Percentiles rank a stretch among this genome's conserved stretches.
These are phyloP conservation scores for Ophiostoma triangulosporum DNA, from an alignment of 2,329 filamentous ascomycete genomes.

Conservation along the genomic window DNA sequence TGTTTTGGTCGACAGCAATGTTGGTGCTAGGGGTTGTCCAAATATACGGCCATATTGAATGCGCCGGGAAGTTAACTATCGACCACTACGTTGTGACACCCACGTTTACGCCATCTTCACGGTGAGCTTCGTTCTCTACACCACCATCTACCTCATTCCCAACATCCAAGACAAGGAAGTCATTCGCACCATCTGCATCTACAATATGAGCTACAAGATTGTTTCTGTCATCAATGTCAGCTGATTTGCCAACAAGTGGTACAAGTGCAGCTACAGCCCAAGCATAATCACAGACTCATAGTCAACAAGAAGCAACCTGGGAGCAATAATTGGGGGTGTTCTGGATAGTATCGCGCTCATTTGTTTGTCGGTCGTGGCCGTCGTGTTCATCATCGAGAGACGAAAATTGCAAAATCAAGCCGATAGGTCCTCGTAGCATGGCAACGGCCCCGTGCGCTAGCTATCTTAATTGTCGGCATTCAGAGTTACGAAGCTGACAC, in stretches of 20 bases:
- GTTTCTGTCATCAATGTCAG: background rate
- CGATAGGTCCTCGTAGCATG: too few relatives aligned
- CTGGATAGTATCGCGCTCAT: background rate
- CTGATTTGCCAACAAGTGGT: background rate
- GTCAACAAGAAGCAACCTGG: background rate
- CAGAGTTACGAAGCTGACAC: too few relatives aligned
- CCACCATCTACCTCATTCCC: background rate
- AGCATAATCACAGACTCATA: too few relatives aligned
- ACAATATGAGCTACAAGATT: too few relatives aligned
- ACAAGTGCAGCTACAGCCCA: background rate
- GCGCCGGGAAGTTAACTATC: background rate
- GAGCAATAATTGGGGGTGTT: background rate
- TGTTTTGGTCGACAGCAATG: background rate
- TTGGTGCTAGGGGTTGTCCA: background rate
- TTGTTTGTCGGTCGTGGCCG: background rate
- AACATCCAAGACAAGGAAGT: background rate
- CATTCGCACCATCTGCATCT: background rate
- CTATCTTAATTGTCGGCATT: too few relatives aligned
- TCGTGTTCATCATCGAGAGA: background rate
- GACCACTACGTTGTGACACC: background rate
- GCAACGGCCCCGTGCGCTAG: too few relatives aligned
- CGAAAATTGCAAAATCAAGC: background rate
- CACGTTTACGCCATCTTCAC: background rate
- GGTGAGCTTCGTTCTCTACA: background rate
- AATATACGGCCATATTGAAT: background rate